phyloP scores from a whole-genome alignment of 73 alveolate genomes.

The Tetrahymena malaccensis region DNA sequence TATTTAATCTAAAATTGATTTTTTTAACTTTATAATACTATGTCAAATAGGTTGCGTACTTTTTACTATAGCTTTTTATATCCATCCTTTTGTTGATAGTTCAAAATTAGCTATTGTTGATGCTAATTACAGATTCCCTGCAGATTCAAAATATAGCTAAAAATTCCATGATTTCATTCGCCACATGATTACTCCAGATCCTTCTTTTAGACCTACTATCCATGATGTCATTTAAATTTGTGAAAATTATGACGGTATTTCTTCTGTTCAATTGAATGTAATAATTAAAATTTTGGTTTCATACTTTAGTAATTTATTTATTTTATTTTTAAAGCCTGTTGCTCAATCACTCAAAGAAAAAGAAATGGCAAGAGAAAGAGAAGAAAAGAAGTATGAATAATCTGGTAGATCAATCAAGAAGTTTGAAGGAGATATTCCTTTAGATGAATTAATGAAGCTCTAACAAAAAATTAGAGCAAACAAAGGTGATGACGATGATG shows the following conservation, averaged over 20 bases:
- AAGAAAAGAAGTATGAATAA: conserved; percentile 19
- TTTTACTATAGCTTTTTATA: conserved; percentile 71
- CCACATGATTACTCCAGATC: conserved; percentile 85
- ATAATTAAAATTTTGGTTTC: not conserved
- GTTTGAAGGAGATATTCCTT: conserved; percentile 36
- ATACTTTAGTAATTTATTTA: not conserved
- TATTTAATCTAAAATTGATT: not conserved
- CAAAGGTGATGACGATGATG: not conserved
- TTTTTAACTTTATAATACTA: not conserved
- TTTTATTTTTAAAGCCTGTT: not conserved
- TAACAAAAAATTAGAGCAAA: conserved; percentile 7
- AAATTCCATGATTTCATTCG: conserved; percentile 83
- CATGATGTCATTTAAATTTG: conserved; percentile 49
- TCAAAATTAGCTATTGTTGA: conserved; percentile 79
- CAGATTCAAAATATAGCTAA: conserved; percentile 47
- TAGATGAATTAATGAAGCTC: conserved; percentile 16
- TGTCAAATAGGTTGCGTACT: conserved; percentile 72
- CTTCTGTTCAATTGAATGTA: conserved; percentile 14
- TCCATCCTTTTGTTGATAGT: conserved; percentile 93
- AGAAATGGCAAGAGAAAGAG: conserved; percentile 7
- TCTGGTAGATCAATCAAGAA: conserved; percentile 1
- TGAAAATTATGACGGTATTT: conserved; percentile 54
- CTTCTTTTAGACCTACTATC: conserved; percentile 76
- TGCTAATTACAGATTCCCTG: conserved; percentile 82
- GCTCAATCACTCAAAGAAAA: conserved; percentile 20